Conservation (phyloP, 2,329 filamentous ascomycete genomes). For the Stachybotrys chlorohalonatus region DNA sequence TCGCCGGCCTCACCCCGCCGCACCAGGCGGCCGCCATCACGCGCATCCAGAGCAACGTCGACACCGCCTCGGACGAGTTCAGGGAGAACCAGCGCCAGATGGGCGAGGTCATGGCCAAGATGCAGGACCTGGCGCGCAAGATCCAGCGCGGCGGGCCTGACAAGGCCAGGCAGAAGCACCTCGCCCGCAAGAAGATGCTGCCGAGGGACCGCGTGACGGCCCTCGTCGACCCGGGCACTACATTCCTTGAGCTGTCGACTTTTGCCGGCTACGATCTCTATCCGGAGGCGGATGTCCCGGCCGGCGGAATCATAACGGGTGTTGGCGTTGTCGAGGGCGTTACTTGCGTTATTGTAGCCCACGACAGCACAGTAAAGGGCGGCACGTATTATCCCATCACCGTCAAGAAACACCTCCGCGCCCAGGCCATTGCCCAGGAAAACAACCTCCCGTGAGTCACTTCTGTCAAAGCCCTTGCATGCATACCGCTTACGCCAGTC, state of each 20-base stretch:
- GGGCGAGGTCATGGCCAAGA: constrained; percentile 58
- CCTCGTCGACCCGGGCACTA: constrained; percentile 79
- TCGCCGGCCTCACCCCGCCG: constrained; percentile 71
- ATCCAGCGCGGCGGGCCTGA: constrained; percentile 69
- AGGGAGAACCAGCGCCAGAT: constrained; percentile 73
- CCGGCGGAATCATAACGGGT: constrained; percentile 86
- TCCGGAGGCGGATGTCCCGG: constrained; percentile 75
- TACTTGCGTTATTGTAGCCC: constrained; percentile 85
- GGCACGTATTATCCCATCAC: constrained; percentile 97
- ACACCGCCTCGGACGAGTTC: constrained; percentile 69
- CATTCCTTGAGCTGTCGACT: constrained; percentile 89
- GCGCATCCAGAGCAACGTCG: constrained; percentile 65
- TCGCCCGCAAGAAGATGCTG: constrained; percentile 86
- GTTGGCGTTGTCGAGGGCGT: constrained; percentile 86
- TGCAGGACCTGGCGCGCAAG: constrained; percentile 61
- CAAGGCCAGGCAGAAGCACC: constrained; percentile 80
- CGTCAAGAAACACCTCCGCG: constrained; percentile 92
- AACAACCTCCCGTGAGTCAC: constrained; percentile 59
- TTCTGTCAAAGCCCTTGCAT: neutral
- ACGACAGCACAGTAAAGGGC: constrained; percentile 95
- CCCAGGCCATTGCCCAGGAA: constrained; percentile 82
- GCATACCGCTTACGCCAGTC: constrained; percentile 1
- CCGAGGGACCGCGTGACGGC: constrained; percentile 82
- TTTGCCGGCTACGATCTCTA: constrained; percentile 83
- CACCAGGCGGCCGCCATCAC: constrained; percentile 81